Percentiles rank a stretch among this genome's conserved stretches.
Conservation (phyloP, 2,329 filamentous ascomycete genomes). For the Aspergillus sp. region DNA sequence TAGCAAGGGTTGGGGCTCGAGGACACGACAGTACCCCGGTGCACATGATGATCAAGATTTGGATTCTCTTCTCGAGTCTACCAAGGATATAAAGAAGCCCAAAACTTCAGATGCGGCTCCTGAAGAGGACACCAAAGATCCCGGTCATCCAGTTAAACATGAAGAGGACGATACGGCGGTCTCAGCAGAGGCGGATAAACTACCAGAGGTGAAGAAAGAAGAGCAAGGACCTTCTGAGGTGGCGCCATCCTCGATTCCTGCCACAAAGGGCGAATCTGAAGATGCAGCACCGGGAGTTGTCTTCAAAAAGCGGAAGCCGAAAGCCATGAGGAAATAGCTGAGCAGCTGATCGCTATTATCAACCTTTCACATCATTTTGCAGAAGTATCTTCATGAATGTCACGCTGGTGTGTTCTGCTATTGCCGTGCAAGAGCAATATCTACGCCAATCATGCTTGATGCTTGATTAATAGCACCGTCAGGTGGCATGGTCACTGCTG, state of each 20-base stretch:
- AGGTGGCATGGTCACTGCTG: too few species aligned
- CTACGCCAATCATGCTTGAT: too few species aligned
- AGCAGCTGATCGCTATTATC: not conserved
- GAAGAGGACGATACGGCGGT: slow-evolving; percentile 2
- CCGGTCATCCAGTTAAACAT: slow-evolving; percentile 4
- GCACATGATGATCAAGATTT: slow-evolving; percentile 34
- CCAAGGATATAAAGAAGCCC: slow-evolving; percentile 33
- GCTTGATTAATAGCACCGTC: too few species aligned
- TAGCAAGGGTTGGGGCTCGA: slow-evolving; percentile 42
- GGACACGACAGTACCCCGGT: slow-evolving; percentile 36
- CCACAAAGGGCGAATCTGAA: slow-evolving; percentile 11
- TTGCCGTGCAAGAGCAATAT: too few species aligned
- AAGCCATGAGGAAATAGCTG: slow-evolving; percentile 34
- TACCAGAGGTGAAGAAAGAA: slow-evolving; percentile 22
- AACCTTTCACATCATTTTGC: too few species aligned
- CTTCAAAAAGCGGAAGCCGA: slow-evolving; percentile 48
- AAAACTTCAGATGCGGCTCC: slow-evolving; percentile 13
- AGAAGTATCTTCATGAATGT: too few species aligned
- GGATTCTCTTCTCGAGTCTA: slow-evolving; percentile 39
- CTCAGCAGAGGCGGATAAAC: slow-evolving; percentile 6
- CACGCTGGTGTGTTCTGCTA: too few species aligned
- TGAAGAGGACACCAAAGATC: slow-evolving; percentile 5
- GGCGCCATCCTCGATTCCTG: not conserved
- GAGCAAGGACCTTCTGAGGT: slow-evolving; percentile 11
- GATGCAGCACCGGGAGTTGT: slow-evolving; percentile 29